Conservation (phyloP, 495 filamentous ascomycete genomes). For the Filosporella fistucella region DNA sequence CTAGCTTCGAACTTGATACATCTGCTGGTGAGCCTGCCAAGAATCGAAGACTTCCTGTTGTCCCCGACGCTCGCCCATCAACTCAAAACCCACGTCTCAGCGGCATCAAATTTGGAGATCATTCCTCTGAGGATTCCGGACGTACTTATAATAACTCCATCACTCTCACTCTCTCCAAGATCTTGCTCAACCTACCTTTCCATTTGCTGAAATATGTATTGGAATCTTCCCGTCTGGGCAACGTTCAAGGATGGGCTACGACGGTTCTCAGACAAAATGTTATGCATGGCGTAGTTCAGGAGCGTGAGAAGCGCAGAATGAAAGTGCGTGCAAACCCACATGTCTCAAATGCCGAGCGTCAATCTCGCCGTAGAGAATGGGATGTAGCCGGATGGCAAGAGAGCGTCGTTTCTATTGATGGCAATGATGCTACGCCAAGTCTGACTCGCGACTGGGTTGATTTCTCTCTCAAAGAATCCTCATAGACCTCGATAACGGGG, state of each 20-base stretch:
- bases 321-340: conserved; percentile 22
- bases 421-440: conserved; percentile 12
- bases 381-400: conserved; percentile 34
- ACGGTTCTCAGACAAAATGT: conserved; percentile 36
- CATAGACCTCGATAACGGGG: neutral
- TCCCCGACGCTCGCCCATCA: conserved; percentile 26
- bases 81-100: conserved; percentile 47
- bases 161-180: conserved; percentile 48
- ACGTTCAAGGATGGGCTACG: conserved; percentile 37
- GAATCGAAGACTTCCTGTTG: conserved; percentile 32
- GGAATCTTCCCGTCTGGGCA: conserved; percentile 41
- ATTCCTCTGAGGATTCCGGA: conserved; percentile 24
- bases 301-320: conserved; percentile 45
- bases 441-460: conserved; percentile 19
- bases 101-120: conserved; percentile 63
- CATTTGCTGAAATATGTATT: conserved; percentile 51
- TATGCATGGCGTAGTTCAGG: conserved; percentile 49
- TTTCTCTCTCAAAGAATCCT: neutral
- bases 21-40: conserved; percentile 29
- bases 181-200: conserved; percentile 62
- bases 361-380: conserved; percentile 19
- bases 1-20: conserved; percentile 42
- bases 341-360: conserved; percentile 15
- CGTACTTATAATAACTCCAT: conserved; percentile 23
- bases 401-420: conserved; percentile 18